These are phyloP conservation scores for Platismatia glauca DNA, from an alignment of 495 filamentous ascomycete species.

Conservation along the genomic window DNA sequence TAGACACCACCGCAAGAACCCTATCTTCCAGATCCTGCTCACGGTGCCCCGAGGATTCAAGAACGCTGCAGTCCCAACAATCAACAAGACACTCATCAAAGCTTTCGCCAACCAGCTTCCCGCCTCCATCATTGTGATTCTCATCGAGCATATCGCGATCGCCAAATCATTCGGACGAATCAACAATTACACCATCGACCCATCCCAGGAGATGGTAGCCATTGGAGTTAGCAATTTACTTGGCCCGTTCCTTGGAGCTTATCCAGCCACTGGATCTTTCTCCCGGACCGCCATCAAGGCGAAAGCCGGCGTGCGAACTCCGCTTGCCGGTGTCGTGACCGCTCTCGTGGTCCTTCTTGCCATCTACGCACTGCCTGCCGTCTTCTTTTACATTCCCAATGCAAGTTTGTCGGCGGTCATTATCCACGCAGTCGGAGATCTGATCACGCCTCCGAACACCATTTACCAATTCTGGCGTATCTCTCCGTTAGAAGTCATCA, in stretches of 20 bases:
- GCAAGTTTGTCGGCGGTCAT: constrained; percentile 86
- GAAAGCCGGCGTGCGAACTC: constrained; percentile 91
- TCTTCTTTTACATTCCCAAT: constrained; percentile 93
- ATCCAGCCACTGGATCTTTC: constrained; percentile 94
- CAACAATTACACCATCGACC: constrained; percentile 97
- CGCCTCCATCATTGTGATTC: constrained; percentile 77
- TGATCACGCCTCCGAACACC: constrained; percentile 89
- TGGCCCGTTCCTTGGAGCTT: constrained; percentile 87
- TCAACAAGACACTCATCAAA: constrained; percentile 55
- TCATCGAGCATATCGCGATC: constrained; percentile 97
- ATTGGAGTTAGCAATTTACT: constrained; percentile 90
- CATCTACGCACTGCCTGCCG: constrained; percentile 81
- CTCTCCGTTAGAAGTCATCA: constrained; percentile 78
- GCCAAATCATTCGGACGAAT: constrained; percentile 94
- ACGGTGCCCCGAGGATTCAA: constrained; percentile 78
- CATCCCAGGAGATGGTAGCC: constrained; percentile 91
- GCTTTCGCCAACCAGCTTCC: constrained; percentile 59
- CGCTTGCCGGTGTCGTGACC: constrained; percentile 86
- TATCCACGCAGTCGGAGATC: constrained; percentile 91
- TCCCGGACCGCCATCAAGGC: constrained; percentile 96
- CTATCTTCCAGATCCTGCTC: constrained; percentile 59
- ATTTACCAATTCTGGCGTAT: constrained; percentile 96
- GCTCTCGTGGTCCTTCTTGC: constrained; percentile 83
- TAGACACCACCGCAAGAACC: constrained; percentile 37
- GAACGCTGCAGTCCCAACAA: constrained; percentile 63